Base-by-base conservation (phyloP, 371 early-diverging fungal species). In the Zancudomyces culisetae region DNA sequence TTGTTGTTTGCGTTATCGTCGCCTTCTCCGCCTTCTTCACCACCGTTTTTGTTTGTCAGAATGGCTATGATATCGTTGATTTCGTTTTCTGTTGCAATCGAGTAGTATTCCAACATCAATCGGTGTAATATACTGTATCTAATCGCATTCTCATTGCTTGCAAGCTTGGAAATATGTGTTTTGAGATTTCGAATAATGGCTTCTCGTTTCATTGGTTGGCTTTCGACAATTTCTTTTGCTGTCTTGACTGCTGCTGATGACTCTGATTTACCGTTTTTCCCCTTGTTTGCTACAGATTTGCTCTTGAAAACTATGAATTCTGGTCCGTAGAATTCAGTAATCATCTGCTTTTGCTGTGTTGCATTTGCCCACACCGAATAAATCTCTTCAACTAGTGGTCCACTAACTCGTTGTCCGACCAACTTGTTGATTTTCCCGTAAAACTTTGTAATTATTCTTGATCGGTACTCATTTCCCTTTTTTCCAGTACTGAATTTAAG, bases 241-340 rank as follows among this genome's bases (percentile, higher is more conserved):
- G 2, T 42, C 64, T 72, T 68, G n/a, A n/a, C n/a, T 57, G 69
- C 65, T 23, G 13, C 10, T 3, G 2, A 6, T 40, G 42, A 22
- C 10, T 51, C 30, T 51, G 23, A 15, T 8, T 45, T 45, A 20
- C 20, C 26, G 8, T 45, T 22, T 45, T 6, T 45, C 4, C 12
- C 35, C 35, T 35, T 35, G 35, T 35, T 15, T 50, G 71, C 69
- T 19, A 61, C 54, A 22, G 55, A 57, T 23, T 39, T 48, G n/a
- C 61, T 69, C 69, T 83, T 82, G 65, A 90, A 92, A 23, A 90
- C 58, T 0, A 83, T 76, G 73, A 81, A 90, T 62, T 90, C 90
- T 18, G 84, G 85, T 40, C 93, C 92, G 61, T 90, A 93, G 62
- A 95, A 87, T 70, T 95, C 94, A 45, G 86, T 79, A 48, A 89